phyloP scores from a whole-genome alignment of 176 grass and related monocot species.

The Areca catechu region DNA sequence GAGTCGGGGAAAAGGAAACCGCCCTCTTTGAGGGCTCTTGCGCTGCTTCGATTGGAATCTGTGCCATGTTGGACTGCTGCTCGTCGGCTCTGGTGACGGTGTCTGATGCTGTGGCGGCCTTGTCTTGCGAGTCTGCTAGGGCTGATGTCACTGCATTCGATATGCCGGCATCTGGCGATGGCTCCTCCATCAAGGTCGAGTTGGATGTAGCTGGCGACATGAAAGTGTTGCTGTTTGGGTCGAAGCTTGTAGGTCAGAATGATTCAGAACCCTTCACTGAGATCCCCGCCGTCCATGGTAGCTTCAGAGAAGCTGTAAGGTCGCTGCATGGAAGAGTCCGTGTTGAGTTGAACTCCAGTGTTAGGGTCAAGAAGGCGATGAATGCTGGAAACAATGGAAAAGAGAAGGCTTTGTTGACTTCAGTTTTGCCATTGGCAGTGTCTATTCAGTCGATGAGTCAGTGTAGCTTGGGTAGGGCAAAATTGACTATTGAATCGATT shows the following conservation, averaged over 20 bases:
- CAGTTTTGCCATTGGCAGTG: conserved; percentile 44
- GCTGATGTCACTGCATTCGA: conserved; percentile 58
- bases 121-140: conserved; percentile 69
- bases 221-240: conserved; percentile 65
- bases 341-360: conserved; percentile 66
- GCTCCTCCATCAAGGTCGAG: conserved; percentile 75
- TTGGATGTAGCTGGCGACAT: conserved; percentile 70
- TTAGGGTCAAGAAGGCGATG: conserved; percentile 60
- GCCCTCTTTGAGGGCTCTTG: conserved; percentile 43
- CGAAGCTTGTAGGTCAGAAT: conserved; percentile 54
- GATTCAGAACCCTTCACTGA: conserved; percentile 27
- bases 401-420: conserved; percentile 51
- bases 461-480: conserved; percentile 40
- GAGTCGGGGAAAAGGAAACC: conserved; percentile 42
- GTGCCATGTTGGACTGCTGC: conserved; percentile 74
- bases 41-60: conserved; percentile 34
- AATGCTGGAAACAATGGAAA: conserved; percentile 37
- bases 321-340: conserved; percentile 50
- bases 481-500: conserved; percentile 36
- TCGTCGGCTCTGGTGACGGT: conserved; percentile 48
- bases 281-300: conserved; percentile 52
- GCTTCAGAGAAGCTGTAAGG: conserved; percentile 69
- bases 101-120: conserved; percentile 68
- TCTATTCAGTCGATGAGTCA: conserved; percentile 52
- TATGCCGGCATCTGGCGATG: conserved; percentile 59